Conservation (phyloP, 495 filamentous ascomycete genomes). For the Entonaema liquescens region DNA sequence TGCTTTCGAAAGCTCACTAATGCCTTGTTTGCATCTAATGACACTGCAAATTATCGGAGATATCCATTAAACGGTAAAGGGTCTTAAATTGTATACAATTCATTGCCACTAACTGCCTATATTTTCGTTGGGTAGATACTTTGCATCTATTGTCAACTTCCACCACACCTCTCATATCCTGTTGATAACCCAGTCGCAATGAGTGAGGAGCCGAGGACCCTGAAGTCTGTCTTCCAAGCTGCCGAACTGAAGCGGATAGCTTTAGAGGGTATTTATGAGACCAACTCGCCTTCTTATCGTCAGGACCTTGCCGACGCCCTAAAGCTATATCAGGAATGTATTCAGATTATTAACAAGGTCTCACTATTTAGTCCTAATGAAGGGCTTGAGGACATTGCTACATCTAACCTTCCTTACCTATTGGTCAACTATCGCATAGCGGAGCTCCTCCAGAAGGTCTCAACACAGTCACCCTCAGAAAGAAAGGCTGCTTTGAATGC, state of each 20-base stretch:
- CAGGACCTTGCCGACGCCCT: constrained; percentile 73
- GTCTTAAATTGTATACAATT: not conserved
- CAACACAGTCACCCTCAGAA: constrained; percentile 62
- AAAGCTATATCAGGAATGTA: constrained; percentile 74
- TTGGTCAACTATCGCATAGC: constrained; percentile 48
- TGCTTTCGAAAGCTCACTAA: not conserved
- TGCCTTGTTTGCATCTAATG: not conserved
- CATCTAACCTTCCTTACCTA: constrained; percentile 79
- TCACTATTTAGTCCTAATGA: constrained; percentile 93
- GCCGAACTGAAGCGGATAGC: constrained; percentile 59
- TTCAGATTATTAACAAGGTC: constrained; percentile 70
- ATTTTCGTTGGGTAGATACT: not conserved
- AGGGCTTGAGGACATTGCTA: constrained; percentile 84
- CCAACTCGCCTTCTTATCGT: constrained; percentile 69
- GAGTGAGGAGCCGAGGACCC: constrained; percentile 50
- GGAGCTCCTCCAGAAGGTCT: constrained; percentile 52
- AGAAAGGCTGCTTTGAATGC: constrained; percentile 70
- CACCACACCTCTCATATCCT: not conserved
- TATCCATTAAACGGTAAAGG: not conserved
- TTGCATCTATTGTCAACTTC: not conserved
- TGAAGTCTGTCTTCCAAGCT: constrained; percentile 59
- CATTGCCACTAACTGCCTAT: not conserved
- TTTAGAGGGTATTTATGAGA: constrained; percentile 50
- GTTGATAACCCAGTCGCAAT: constrained; percentile 17
- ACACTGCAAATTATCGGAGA: not conserved